A percentile compares a stretch with the other conserved stretches of the same genome.
phyloP scores from a whole-genome alignment of 1,284 basidiomycete genomes.

The Chalciporus sp. region DNA sequence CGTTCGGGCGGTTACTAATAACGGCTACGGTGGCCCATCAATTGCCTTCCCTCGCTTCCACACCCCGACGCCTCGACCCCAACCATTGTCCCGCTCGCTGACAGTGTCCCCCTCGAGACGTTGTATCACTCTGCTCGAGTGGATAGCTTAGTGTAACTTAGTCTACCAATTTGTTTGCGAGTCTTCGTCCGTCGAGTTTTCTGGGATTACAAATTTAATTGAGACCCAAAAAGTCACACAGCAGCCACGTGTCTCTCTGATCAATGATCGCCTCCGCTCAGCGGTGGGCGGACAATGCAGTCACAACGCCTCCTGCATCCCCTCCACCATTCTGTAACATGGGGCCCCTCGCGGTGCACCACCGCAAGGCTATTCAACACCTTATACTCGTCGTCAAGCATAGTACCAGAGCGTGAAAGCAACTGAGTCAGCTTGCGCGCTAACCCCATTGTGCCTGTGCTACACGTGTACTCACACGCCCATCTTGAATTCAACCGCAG shows the following conservation, averaged over 20 bases:
- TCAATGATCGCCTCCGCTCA: constrained; percentile 1
- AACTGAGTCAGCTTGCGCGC: constrained; percentile 23
- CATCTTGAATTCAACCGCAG: constrained; percentile 31
- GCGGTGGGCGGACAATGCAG: neutral
- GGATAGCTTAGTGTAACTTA: no score
- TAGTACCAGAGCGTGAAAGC: neutral
- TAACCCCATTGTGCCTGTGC: constrained; percentile 30
- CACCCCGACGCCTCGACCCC: constrained; percentile 1
- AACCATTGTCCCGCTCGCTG: constrained; percentile 10
- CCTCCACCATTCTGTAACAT: neutral
- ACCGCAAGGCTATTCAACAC: neutral
- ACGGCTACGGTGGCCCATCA: constrained; percentile 26
- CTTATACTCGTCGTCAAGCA: neutral
- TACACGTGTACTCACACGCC: constrained; percentile 39
- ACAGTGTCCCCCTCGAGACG: no score
- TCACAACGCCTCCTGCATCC: neutral
- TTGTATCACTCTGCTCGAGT: neutral
- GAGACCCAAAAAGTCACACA: constrained; percentile 5
- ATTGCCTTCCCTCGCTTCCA: constrained; percentile 9
- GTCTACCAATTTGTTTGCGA: neutral
- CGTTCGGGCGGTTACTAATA: constrained; percentile 33
- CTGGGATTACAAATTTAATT: constrained; percentile 12
- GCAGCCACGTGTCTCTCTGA: constrained; percentile 2
- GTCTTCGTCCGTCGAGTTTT: neutral
- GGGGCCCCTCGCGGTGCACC: neutral